Evolutionary conservation across 768 basidiomycete genomes (phyloP), one percentile per base, ranked within the genome.

Genomic region (Podaxis sp.): DNA sequence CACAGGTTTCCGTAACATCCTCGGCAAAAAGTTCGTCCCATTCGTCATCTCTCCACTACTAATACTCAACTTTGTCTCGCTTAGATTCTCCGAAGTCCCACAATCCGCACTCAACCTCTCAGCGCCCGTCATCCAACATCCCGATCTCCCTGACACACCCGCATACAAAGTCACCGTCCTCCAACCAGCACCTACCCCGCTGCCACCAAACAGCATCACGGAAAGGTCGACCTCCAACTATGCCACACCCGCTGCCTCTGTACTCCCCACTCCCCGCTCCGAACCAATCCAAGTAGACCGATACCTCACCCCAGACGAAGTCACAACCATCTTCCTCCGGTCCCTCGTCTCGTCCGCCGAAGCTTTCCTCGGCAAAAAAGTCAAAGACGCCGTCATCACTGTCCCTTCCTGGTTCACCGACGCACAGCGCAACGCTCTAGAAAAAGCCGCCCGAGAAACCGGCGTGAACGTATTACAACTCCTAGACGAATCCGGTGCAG

Each of bases 1-100:
- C 69, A 87, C 86, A n/a, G 93, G 91, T 1, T 98, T 98, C 81
- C 83, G 96, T 25, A 94, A 97, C 72, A 79, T 98, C 7, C 79
- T 99, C 27, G 96, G 96, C 59, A 93, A 94, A 81, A 94, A 87
- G 90, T 96, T 63, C 27, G 85, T 76, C 29, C 38, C 25, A 33
- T 33, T 33, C 8, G 3, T 33, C 6, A 33, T 33, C 33, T 0
- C 33, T 2, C 33, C 33, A 33, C 33, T 33, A 9, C 33, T 33
- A 33, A 9, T 8, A 9, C 33, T 33, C 33, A 33, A 8, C 33
- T 33, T 33, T 33, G 12, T 51, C 40, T 51, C 13, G 11, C 43
- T 0, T 64, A 93, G 91, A 70, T 93, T 91, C 75, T 91, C 91
- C 38, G 88, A 92, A 66, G 80, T 92, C 63, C 77, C 85, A 36